A percentile compares a stretch with the other conserved stretches of the same genome.
Evolutionary conservation across 139 green algal genomes (phyloP).

Genomic region (Chlorella sp.): DNA sequence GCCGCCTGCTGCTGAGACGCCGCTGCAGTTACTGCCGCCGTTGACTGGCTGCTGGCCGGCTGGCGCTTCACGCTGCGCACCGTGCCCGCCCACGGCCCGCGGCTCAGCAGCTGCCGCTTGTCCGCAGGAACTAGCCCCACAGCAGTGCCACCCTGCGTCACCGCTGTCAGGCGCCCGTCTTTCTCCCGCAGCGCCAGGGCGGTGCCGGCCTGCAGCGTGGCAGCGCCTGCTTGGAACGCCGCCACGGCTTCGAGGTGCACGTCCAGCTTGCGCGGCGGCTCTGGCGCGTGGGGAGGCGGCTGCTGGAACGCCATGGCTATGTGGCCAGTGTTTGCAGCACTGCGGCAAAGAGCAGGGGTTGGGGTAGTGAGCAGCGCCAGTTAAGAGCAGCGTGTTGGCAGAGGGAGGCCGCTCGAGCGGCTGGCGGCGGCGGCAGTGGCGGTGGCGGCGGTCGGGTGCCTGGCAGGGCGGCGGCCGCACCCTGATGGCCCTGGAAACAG

Average conservation of each 20-base stretch:
- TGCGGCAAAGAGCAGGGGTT: neutral
- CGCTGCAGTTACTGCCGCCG: neutral
- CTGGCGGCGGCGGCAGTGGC: neutral
- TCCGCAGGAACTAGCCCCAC: slow-evolving; percentile 21
- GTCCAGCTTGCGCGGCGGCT: slow-evolving; percentile 1
- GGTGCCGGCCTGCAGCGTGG: neutral
- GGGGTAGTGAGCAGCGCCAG: neutral
- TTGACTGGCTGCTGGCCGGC: too few species aligned
- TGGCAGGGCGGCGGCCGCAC: too few species aligned
- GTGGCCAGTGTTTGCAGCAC: too few species aligned
- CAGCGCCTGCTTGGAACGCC: slow-evolving; percentile 16
- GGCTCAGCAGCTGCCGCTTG: slow-evolving; percentile 1
- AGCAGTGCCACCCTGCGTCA: neutral
- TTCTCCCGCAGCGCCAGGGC: slow-evolving; percentile 15
- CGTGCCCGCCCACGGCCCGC: slow-evolving; percentile 15
- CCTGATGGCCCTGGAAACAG: too few species aligned
- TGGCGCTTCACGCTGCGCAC: slow-evolving; percentile 30
- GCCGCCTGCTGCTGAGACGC: too few species aligned
- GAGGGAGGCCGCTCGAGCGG: too few species aligned
- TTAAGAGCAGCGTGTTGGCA: neutral
- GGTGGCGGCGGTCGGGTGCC: neutral
- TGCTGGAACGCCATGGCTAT: neutral
- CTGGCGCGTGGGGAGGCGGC: neutral
- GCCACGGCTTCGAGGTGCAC: neutral
- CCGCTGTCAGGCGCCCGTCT: neutral